Conservation (phyloP, 192 early-diverging fungal genomes). For the Umbelopsis sp. region DNA sequence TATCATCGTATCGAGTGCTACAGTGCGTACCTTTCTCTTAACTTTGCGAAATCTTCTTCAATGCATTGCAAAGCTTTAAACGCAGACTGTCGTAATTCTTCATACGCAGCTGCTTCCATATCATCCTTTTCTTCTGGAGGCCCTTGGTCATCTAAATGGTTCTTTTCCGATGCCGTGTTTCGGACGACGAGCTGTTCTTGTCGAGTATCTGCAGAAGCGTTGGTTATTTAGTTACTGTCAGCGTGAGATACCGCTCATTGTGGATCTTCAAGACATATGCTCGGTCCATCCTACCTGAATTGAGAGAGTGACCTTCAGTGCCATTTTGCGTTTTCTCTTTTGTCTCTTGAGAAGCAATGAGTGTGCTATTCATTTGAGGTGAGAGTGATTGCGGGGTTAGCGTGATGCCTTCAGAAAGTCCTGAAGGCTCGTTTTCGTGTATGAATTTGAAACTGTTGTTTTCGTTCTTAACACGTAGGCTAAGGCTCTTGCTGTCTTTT, state of each 20-base stretch:
- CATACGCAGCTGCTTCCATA: not conserved
- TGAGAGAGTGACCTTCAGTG: not conserved
- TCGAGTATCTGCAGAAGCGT: not conserved
- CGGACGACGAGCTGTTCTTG: not conserved
- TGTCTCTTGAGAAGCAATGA: not conserved
- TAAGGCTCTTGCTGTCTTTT: not conserved
- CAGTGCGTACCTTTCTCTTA: not conserved
- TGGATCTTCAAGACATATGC: too few species aligned
- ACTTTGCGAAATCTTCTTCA: constrained; percentile 16
- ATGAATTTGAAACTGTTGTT: not conserved
- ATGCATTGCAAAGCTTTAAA: not conserved
- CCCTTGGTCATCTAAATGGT: not conserved
- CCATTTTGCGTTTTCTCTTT: not conserved
- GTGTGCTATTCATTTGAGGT: not conserved
- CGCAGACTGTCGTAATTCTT: not conserved
- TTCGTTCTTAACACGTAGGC: not conserved
- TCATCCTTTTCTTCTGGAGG: not conserved
- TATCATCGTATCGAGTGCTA: not conserved
- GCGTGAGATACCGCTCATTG: too few species aligned
- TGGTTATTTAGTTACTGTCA: too few species aligned
- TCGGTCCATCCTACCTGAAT: not conserved
- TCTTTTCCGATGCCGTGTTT: not conserved
- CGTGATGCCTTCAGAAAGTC: not conserved
- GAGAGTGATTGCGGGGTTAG: constrained; percentile 12
- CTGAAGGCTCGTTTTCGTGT: not conserved